Conservation (phyloP, 2,329 filamentous ascomycete genomes). For the Microdochium trichocladiopsis region DNA sequence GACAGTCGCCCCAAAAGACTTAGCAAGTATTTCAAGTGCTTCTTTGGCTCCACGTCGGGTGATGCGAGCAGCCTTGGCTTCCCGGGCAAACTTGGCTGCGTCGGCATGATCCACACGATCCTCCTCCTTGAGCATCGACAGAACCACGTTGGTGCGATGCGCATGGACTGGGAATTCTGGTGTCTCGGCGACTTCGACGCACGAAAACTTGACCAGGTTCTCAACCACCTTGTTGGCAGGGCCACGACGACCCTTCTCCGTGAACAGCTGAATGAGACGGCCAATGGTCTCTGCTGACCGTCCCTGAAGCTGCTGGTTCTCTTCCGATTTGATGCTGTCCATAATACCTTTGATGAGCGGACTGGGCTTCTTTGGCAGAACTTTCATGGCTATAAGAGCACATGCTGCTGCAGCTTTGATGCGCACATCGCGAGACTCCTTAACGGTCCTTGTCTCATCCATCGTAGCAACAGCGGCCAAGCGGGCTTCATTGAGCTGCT, state of each 20-base stretch:
- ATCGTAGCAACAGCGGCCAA: slow-evolving; percentile 65
- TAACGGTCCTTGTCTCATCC: slow-evolving; percentile 70
- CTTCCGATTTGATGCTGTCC: slow-evolving; percentile 95
- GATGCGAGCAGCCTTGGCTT: slow-evolving; percentile 82
- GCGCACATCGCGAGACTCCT: slow-evolving; percentile 75
- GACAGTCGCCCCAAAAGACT: slow-evolving; percentile 69
- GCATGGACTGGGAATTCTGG: slow-evolving; percentile 88
- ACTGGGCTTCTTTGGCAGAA: slow-evolving; percentile 88
- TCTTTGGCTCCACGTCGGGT: slow-evolving; percentile 91
- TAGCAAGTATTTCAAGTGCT: slow-evolving; percentile 79
- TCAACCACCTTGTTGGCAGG: slow-evolving; percentile 94
- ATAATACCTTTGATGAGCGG: slow-evolving; percentile 93
- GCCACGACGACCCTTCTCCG: slow-evolving; percentile 68
- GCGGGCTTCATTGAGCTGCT: slow-evolving; percentile 73
- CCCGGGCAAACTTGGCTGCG: slow-evolving; percentile 80
- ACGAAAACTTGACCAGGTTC: slow-evolving; percentile 95
- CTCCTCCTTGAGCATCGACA: slow-evolving; percentile 96
- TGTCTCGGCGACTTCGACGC: slow-evolving; percentile 94
- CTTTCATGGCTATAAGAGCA: slow-evolving; percentile 78
- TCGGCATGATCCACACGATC: slow-evolving; percentile 90
- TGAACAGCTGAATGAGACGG: slow-evolving; percentile 78
- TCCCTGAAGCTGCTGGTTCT: slow-evolving; percentile 80
- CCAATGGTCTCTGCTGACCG: slow-evolving; percentile 83
- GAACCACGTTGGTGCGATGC: slow-evolving; percentile 67
- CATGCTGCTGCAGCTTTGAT: slow-evolving; percentile 82